Evolutionary conservation across 2,329 filamentous ascomycete genomes (phyloP).

Genomic region (Aspergillus alliaceus): DNA sequence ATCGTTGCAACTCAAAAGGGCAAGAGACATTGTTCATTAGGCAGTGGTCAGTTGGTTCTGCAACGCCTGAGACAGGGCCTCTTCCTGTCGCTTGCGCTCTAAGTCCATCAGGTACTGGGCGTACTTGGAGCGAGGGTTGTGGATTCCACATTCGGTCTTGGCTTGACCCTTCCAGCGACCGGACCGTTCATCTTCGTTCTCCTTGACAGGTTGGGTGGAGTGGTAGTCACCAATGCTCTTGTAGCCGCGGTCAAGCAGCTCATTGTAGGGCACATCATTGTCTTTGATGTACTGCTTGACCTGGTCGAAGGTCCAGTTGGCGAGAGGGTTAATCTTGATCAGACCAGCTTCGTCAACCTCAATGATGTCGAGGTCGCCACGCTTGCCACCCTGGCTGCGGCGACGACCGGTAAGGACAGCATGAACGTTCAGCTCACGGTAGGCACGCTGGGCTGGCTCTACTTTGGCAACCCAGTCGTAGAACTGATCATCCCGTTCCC

Average conservation of each 20-base stretch:
- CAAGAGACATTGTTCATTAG: constrained; percentile 19
- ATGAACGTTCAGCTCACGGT: constrained; percentile 80
- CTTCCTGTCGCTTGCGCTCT: constrained; percentile 66
- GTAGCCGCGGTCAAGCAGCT: constrained; percentile 87
- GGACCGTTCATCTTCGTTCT: constrained; percentile 92
- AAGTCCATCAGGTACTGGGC: constrained; percentile 77
- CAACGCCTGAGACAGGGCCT: constrained; percentile 51
- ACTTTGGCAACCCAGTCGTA: constrained; percentile 99
- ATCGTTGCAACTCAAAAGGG: constrained; percentile 16
- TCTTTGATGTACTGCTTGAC: constrained; percentile 84
- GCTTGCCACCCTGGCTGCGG: constrained; percentile 88
- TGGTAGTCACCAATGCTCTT: constrained; percentile 99
- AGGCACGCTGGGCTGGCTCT: constrained; percentile 90
- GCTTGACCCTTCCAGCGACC: constrained; percentile 94
- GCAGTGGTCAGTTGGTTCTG: constrained; percentile 32
- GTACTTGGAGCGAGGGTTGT: constrained; percentile 95
- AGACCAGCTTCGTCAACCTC: constrained; percentile 89
- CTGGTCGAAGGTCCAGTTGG: constrained; percentile 89
- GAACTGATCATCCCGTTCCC: constrained; percentile 80
- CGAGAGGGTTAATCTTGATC: constrained; percentile 96
- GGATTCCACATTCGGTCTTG: constrained; percentile 98
- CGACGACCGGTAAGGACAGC: constrained; percentile 91
- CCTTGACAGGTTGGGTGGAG: constrained; percentile 84
- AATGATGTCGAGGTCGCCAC: constrained; percentile 84
- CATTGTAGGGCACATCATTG: constrained; percentile 91